These are phyloP conservation scores for Mortierella sp. DNA, from an alignment of 371 early-diverging fungal species.

Conservation along the genomic window DNA sequence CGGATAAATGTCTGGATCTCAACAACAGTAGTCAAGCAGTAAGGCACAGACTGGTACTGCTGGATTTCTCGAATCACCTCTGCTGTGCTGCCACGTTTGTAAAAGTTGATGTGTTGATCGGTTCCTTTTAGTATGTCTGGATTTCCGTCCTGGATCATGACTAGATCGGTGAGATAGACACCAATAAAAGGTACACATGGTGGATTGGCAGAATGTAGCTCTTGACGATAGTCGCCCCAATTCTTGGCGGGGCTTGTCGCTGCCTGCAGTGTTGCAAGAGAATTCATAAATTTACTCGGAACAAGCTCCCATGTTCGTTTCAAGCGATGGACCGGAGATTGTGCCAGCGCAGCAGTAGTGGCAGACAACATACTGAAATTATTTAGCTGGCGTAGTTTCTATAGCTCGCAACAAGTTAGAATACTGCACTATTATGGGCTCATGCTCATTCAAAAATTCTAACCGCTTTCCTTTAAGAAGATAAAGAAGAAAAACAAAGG, in stretches of 20 bases:
- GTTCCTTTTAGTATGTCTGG: conserved; percentile 64
- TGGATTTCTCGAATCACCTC: conserved; percentile 92
- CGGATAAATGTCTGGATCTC: conserved; percentile 87
- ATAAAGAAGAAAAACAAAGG: conserved; percentile 4
- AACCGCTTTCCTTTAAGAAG: conserved; percentile 7
- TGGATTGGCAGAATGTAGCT: conserved; percentile 85
- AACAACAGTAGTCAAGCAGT: conserved; percentile 79
- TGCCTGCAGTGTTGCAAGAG: conserved; percentile 67
- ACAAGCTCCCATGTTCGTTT: conserved; percentile 87
- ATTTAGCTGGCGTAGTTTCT: conserved; percentile 79
- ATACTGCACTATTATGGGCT: not conserved
- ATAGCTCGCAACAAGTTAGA: not conserved
- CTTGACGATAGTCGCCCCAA: conserved; percentile 86
- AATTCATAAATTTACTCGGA: conserved; percentile 60
- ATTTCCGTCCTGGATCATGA: conserved; percentile 95
- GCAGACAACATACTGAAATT: conserved; percentile 95
- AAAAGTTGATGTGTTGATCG: conserved; percentile 88
- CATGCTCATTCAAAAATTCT: too few species aligned
- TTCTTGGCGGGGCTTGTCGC: conserved; percentile 88
- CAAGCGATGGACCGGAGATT: conserved; percentile 90
- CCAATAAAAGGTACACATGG: conserved; percentile 93
- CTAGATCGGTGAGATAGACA: conserved; percentile 89
- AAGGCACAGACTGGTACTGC: conserved; percentile 89
- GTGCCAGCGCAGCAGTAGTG: conserved; percentile 90
- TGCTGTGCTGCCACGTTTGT: conserved; percentile 88